Percentiles rank a stretch among this genome's conserved stretches.
Evolutionary conservation across 2,329 filamentous ascomycete species (phyloP).

Genomic region (Nemania abortiva): DNA sequence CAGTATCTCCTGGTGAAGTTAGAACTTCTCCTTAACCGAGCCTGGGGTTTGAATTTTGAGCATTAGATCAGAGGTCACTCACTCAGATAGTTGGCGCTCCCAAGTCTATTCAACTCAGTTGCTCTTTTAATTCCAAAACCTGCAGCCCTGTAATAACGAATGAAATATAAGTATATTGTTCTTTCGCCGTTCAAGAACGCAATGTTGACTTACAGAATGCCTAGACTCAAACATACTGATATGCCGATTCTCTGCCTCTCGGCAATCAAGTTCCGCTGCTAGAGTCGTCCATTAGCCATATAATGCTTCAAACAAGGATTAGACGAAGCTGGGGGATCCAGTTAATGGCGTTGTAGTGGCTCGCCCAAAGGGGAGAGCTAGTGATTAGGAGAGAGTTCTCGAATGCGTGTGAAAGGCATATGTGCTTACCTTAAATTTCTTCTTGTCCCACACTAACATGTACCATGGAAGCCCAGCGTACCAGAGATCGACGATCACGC

Average conservation of each 20-base stretch:
- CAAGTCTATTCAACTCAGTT: slow-evolving; percentile 11
- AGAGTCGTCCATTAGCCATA: slow-evolving; percentile 3
- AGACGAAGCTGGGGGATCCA: not conserved
- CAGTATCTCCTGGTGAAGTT: slow-evolving; percentile 24
- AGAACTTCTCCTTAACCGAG: slow-evolving; percentile 3
- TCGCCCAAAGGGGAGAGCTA: not conserved
- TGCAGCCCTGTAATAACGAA: slow-evolving; percentile 19
- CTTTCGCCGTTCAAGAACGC: not conserved
- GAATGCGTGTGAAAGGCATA: not conserved
- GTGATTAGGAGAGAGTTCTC: not conserved
- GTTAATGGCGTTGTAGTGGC: not conserved
- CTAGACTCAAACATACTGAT: slow-evolving; percentile 37
- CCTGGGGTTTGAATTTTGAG: not conserved
- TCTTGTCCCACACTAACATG: slow-evolving; percentile 19
- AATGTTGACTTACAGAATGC: slow-evolving; percentile 38
- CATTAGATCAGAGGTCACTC: not conserved
- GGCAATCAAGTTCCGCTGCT: slow-evolving; percentile 13
- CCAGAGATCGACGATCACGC: slow-evolving; percentile 36
- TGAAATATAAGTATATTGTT: not conserved
- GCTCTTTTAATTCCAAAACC: slow-evolving; percentile 30
- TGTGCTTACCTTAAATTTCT: not conserved
- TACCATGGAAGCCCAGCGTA: slow-evolving; percentile 37
- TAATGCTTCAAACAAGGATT: not conserved
- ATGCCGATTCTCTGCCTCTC: slow-evolving; percentile 31
- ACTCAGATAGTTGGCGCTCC: slow-evolving; percentile 29